Conservation (phyloP, 208 protist genomes). For the Leishmania turanica region DNA sequence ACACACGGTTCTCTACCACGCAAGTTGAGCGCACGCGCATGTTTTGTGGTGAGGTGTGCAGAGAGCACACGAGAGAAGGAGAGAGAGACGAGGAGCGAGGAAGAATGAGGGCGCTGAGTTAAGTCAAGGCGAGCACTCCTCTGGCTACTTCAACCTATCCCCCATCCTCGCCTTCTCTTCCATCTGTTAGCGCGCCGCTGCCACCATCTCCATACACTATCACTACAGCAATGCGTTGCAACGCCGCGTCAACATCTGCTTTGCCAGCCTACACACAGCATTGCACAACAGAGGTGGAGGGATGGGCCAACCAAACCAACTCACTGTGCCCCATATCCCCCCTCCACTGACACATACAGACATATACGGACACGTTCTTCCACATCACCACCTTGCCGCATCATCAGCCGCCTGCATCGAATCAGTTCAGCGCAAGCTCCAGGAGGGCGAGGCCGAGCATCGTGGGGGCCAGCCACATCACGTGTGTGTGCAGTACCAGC, state of each 20-base stretch:
- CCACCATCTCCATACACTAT: constrained; percentile 13
- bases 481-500: constrained; percentile 85
- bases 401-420: background rate
- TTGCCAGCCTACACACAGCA: background rate
- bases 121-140: background rate
- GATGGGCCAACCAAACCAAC: background rate
- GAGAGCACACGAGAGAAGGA: background rate
- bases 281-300: background rate
- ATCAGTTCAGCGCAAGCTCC: constrained; percentile 81
- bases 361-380: background rate
- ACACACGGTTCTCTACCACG: background rate
- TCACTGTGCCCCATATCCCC: background rate
- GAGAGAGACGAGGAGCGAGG: background rate
- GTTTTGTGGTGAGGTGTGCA: background rate
- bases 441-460: constrained; percentile 45
- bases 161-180: background rate
- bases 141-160: background rate
- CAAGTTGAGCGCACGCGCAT: background rate
- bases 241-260: background rate
- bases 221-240: background rate
- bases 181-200: background rate
- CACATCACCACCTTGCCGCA: background rate
- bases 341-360: background rate
- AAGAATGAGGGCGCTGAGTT: background rate
- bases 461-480: constrained; percentile 57